phyloP scores from a whole-genome alignment of 2,329 filamentous ascomycete genomes.

The Macrophomina tecta region DNA sequence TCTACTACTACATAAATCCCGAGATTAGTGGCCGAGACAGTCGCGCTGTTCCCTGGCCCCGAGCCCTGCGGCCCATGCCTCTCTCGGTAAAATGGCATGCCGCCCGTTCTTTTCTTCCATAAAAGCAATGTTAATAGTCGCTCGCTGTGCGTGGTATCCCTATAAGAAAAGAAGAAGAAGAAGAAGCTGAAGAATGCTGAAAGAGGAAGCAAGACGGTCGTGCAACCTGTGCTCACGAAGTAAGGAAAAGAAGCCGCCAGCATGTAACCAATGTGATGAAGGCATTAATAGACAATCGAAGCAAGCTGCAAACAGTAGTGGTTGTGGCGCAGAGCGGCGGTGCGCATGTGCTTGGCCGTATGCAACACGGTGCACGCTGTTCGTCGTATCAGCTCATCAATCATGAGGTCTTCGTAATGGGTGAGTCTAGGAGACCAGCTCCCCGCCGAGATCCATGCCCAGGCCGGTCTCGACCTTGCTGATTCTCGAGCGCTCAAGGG shows the following conservation, averaged over 20 bases:
- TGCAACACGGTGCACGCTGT: constrained; percentile 8
- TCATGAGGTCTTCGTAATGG: constrained; percentile 27
- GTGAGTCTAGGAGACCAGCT: constrained; percentile 58
- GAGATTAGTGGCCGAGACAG: constrained; percentile 12
- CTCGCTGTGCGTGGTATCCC: constrained; percentile 28
- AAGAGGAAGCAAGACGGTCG: neutral
- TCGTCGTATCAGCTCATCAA: constrained; percentile 25
- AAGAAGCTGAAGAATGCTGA: constrained; percentile 8
- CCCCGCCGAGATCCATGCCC: constrained; percentile 71
- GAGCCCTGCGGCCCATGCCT: constrained; percentile 18
- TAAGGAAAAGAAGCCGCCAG: constrained; percentile 5
- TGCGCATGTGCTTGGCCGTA: constrained; percentile 11
- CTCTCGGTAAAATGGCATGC: constrained; percentile 25
- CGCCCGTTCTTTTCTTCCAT: constrained; percentile 20
- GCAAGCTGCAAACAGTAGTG: neutral
- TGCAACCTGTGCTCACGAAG: neutral
- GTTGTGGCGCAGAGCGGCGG: neutral
- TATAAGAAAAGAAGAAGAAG: neutral
- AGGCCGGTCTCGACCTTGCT: constrained; percentile 57
- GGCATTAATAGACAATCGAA: constrained; percentile 16
- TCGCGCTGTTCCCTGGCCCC: constrained; percentile 9
- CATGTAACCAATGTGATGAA: constrained; percentile 7
- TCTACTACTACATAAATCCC: constrained; percentile 28
- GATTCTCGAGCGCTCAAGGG: constrained; percentile 38
- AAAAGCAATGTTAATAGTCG: constrained; percentile 25